These are phyloP conservation scores for Colletotrichum salicis DNA, from an alignment of 2,329 filamentous ascomycete genomes.

Conservation along the genomic window DNA sequence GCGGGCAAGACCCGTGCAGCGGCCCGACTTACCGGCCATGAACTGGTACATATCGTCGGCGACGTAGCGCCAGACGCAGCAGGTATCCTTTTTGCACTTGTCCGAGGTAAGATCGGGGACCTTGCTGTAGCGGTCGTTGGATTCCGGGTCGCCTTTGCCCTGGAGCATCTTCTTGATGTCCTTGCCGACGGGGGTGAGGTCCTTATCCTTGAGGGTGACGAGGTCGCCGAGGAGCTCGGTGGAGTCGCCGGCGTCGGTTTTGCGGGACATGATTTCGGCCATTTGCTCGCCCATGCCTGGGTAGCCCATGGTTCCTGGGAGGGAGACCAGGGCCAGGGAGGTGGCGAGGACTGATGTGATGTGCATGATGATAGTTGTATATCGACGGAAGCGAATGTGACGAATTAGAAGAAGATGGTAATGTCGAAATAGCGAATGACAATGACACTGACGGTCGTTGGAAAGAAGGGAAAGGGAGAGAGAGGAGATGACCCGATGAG, in stretches of 20 bases:
- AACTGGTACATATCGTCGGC: conserved; percentile 50
- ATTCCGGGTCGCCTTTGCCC: conserved; percentile 36
- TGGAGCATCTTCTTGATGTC: conserved; percentile 36
- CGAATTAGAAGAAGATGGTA: not conserved
- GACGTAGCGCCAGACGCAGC: conserved; percentile 58
- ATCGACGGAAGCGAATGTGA: not conserved
- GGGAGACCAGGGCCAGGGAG: conserved; percentile 32
- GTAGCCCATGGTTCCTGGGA: conserved; percentile 33
- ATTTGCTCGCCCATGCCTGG: conserved; percentile 35
- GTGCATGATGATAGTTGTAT: conserved; percentile 22
- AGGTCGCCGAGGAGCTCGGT: conserved; percentile 39
- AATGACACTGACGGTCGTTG: conserved; percentile 1
- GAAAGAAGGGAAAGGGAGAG: conserved; percentile 1
- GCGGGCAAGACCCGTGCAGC: conserved; percentile 56
- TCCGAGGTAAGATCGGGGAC: conserved; percentile 40
- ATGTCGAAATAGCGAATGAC: conserved; percentile 2
- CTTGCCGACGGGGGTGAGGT: conserved; percentile 36
- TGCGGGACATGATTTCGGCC: conserved; percentile 36
- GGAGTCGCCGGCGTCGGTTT: conserved; percentile 25
- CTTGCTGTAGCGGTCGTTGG: conserved; percentile 37
- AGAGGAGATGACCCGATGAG: conserved; percentile 11
- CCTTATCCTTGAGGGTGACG: conserved; percentile 28
- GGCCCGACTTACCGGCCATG: conserved; percentile 50
- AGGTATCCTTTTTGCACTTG: conserved; percentile 51
- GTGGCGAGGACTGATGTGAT: conserved; percentile 31